Evolutionary conservation across 495 filamentous ascomycete genomes (phyloP).

Genomic region (Pseudoneurospora amorphoporcata): DNA sequence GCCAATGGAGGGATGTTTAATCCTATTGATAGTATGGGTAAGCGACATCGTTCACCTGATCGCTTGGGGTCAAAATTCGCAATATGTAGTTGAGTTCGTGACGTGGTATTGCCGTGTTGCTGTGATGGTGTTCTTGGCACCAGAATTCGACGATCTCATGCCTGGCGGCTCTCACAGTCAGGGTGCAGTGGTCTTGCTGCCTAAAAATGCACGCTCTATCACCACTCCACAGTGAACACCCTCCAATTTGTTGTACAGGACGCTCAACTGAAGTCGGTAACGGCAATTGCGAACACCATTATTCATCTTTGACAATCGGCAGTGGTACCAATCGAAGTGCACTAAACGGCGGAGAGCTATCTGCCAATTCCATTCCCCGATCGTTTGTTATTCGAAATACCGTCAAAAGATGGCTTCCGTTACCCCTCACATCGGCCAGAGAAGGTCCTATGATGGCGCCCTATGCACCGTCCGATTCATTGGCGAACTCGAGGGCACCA

Average conservation of each 20-base stretch:
- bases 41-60: neutral
- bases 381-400: neutral
- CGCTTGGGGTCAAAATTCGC: neutral
- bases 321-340: neutral
- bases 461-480: slow-evolving; percentile 79
- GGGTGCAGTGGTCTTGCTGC: neutral
- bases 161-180: neutral
- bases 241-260: neutral
- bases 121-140: neutral
- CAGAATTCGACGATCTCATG: neutral
- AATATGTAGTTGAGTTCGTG: neutral
- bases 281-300: neutral
- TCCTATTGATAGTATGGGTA: neutral
- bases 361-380: neutral
- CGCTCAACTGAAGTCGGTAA: neutral
- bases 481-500: slow-evolving; percentile 64
- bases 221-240: neutral
- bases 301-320: neutral
- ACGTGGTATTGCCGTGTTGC: neutral
- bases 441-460: slow-evolving; percentile 63
- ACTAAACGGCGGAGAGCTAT: neutral
- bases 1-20: neutral
- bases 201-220: neutral
- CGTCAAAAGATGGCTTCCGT: slow-evolving; percentile 7
- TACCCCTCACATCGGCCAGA: slow-evolving; percentile 47